These are phyloP conservation scores for Eucalyptus cladocalyx DNA, from an alignment of 345 rosid species.

Conservation along the genomic window DNA sequence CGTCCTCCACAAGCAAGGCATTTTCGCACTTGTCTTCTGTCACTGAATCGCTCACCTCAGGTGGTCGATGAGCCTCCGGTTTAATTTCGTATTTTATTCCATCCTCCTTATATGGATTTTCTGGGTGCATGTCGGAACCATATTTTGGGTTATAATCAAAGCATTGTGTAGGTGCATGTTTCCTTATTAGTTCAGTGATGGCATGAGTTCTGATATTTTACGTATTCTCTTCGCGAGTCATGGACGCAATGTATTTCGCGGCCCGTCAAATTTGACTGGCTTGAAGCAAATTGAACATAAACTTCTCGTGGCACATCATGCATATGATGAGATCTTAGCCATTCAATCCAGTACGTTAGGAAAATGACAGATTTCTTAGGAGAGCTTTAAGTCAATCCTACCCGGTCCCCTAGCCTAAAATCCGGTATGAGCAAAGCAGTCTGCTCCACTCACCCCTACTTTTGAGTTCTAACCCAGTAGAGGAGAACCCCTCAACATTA, in stretches of 20 bases:
- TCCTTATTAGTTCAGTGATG: neutral
- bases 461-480: too few species aligned
- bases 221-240: neutral
- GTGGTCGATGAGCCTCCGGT: neutral
- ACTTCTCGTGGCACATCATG: neutral
- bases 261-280: neutral
- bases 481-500: too few species aligned
- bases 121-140: too few species aligned
- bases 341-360: too few species aligned
- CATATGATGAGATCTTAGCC: neutral
- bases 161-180: neutral
- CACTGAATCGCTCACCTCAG: neutral
- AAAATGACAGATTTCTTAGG: too few species aligned
- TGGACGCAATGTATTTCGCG: neutral
- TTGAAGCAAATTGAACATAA: neutral
- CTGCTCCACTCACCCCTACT: too few species aligned
- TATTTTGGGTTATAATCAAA: neutral
- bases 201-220: neutral
- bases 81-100: too few species aligned
- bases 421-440: too few species aligned
- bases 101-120: too few species aligned
- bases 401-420: too few species aligned
- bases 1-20: constrained; percentile 11
- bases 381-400: too few species aligned
- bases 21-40: neutral